Base-by-base conservation (phyloP, 345 rosid genomes). In the Nephelium lappaceum region DNA sequence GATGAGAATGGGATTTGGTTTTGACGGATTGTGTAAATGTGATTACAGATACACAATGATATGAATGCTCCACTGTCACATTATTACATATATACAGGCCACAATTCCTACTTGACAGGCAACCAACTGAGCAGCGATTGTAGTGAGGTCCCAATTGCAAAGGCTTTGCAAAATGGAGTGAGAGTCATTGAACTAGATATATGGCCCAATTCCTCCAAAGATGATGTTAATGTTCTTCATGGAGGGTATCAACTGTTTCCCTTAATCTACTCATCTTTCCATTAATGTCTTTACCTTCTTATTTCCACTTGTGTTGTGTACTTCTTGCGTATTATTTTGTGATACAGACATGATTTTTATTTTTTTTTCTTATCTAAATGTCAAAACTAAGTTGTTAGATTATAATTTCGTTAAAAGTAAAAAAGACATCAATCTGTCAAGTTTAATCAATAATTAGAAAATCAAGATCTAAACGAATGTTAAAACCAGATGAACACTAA, bases 71-170 rank as follows among this genome's bases (percentile, higher is more conserved):
- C 98, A 49, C 73, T 97, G 86, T 92, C 98, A 6, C 94, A 93
- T 85, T 97, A 94, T 84, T 97, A 81, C 90, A 93, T 94, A 80
- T 90, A 88, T 75, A 97, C 98, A 53, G 99, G 99, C 55, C 99
- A 97, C 75, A 94, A 94, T 83, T 97, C 99, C 15, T 97, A 97
- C 81, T 90, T 94, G 70, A 97, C 99, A 0, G 98, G 98, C 62
- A 97, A 97, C 81, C 99, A 97, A 82, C 86, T 97, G 24, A 97
- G 96, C 81, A 93, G 99, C 67, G 98, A 97, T 75, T 92, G 99
- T 69, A 97, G 99, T 41, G 99, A 93, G 67, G 96, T 89, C 60
- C 98, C 98, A 16, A 93, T 94, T 77, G 88, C 89, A 25, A 84
- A 77, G 69, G 98, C 99, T 1, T 84, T 97, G 77, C 84, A 86